A percentile compares a stretch with the other conserved stretches of the same genome.
phyloP scores from a whole-genome alignment of 2,329 filamentous ascomycete species.

The Ascochyta pisi region DNA sequence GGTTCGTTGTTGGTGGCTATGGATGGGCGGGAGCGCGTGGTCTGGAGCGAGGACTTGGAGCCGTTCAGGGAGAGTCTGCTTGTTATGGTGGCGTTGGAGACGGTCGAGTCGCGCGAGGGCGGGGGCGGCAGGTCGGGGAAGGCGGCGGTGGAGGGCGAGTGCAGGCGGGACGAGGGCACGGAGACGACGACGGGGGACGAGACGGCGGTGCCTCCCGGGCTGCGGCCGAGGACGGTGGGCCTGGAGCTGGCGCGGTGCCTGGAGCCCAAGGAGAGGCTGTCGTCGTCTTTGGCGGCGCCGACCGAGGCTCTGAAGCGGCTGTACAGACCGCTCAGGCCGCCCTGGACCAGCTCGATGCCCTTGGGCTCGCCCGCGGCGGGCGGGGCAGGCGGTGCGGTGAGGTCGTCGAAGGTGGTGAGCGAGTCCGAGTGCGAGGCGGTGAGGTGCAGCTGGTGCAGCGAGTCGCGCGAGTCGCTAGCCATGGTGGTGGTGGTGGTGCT shows the following conservation, averaged over 20 bases:
- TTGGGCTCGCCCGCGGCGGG: conserved; percentile 70
- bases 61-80: conserved; percentile 43
- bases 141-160: conserved; percentile 47
- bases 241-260: conserved; percentile 26
- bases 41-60: conserved; percentile 37
- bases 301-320: conserved; percentile 83
- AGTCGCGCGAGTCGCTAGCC: conserved; percentile 32
- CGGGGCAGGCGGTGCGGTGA: conserved; percentile 72
- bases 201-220: conserved; percentile 38
- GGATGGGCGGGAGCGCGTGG: conserved; percentile 41
- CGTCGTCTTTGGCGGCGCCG: conserved; percentile 67
- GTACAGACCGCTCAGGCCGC: conserved; percentile 88
- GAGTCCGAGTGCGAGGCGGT: conserved; percentile 84
- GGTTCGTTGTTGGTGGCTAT: conserved; percentile 33
- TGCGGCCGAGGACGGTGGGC: conserved; percentile 20
- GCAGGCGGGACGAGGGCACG: conserved; percentile 45
- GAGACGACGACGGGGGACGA: conserved; percentile 48
- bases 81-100: conserved; percentile 37
- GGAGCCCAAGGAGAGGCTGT: conserved; percentile 29
- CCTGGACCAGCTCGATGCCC: conserved; percentile 77
- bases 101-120: conserved; percentile 45
- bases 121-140: conserved; percentile 45
- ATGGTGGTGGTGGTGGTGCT: conserved; percentile 23
- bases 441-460: conserved; percentile 84
- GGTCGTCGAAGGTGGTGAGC: conserved; percentile 93